These are phyloP conservation scores for Boletus subparvulus DNA, from an alignment of 768 basidiomycete genomes.

Conservation along the genomic window DNA sequence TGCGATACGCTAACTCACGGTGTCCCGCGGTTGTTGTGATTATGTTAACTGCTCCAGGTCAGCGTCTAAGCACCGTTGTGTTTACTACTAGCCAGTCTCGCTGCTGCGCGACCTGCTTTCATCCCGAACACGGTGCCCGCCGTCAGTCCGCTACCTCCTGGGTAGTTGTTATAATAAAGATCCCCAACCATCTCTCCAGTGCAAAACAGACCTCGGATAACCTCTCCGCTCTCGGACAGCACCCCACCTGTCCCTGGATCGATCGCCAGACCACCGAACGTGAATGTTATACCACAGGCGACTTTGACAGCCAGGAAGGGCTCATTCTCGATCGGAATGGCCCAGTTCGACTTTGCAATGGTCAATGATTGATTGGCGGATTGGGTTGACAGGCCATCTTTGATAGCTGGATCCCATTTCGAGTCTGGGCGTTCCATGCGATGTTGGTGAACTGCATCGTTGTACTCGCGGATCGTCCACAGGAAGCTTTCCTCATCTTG, in stretches of 20 bases:
- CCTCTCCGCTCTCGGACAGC: conserved; percentile 38
- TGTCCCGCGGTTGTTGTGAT: background rate
- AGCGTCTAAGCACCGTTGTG: background rate
- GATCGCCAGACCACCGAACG: conserved; percentile 66
- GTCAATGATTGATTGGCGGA: conserved; percentile 36
- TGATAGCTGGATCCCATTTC: conserved; percentile 62
- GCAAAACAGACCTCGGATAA: conserved; percentile 58
- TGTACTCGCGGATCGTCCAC: conserved; percentile 50
- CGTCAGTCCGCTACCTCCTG: conserved; percentile 66
- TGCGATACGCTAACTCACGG: background rate
- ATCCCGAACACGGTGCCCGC: conserved; percentile 66
- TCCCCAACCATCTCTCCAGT: conserved; percentile 70
- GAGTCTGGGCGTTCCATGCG: conserved; percentile 33
- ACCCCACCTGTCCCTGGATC: conserved; percentile 55
- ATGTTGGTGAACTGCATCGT: conserved; percentile 44
- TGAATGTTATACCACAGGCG: conserved; percentile 70
- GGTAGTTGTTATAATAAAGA: conserved; percentile 65
- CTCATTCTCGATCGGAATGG: conserved; percentile 48
- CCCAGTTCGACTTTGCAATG: conserved; percentile 69
- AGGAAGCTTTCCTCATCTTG: conserved; percentile 42
- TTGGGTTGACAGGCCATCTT: conserved; percentile 60
- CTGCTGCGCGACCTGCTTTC: conserved; percentile 52
- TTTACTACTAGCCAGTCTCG: conserved; percentile 16
- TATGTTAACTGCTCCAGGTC: background rate
- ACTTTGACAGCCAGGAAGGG: conserved; percentile 69